A percentile compares a stretch with the other conserved stretches of the same genome.
Conservation (phyloP, 306 rosid genomes). For the Hylodesmum podocarpum region DNA sequence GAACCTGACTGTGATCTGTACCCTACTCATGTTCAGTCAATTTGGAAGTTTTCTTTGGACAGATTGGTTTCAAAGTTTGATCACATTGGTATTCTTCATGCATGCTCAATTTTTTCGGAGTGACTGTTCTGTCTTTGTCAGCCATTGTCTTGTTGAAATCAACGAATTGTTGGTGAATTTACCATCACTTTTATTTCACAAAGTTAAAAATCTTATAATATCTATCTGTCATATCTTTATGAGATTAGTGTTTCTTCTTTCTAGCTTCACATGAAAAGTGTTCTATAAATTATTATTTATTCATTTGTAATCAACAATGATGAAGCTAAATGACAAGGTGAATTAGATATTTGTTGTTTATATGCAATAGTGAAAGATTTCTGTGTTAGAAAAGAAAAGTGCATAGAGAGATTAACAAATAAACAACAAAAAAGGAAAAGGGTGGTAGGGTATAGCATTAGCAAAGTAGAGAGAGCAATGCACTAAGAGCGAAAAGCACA, state of each 20-base stretch:
- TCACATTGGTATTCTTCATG: neutral
- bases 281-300: neutral
- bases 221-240: no score
- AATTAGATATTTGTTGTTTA: neutral
- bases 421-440: constrained; percentile 31
- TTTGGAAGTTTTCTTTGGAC: neutral
- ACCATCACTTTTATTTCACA: no score
- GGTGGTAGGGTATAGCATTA: constrained; percentile 30
- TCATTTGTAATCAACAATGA: neutral
- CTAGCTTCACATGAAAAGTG: neutral
- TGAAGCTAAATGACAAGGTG: constrained; percentile 14
- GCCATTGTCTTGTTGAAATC: constrained; percentile 10
- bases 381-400: constrained; percentile 25
- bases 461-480: neutral
- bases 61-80: neutral
- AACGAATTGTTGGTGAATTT: neutral
- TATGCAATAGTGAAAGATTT: constrained; percentile 20
- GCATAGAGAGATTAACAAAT: constrained; percentile 23
- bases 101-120: neutral
- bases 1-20: neutral
- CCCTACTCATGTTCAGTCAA: neutral
- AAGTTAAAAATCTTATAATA: neutral
- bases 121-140: constrained; percentile 4
- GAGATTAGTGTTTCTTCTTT: no score
- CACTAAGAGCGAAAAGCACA: constrained; percentile 25